Conservation (phyloP, 1,139 yeast genomes). For the Saccharomyces hybrid region DNA sequence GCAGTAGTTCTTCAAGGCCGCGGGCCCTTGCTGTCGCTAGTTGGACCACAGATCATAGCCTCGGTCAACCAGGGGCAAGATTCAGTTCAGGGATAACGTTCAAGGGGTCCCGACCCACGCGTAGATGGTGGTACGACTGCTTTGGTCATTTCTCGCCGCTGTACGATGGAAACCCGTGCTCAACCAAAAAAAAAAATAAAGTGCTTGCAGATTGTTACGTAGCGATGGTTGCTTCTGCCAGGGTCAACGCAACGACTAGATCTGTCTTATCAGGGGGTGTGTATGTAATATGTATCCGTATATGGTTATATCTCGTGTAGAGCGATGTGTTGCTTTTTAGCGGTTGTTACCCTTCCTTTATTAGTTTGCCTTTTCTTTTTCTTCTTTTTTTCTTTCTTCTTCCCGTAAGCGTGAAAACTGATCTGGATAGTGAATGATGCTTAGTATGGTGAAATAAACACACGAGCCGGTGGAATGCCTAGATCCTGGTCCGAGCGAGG, state of each 20-base stretch:
- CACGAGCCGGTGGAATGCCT: background rate
- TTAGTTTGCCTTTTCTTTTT: background rate
- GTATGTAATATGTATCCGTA: background rate
- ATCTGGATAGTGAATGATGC: background rate
- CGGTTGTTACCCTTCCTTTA: background rate
- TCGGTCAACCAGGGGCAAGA: background rate
- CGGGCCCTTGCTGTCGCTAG: background rate
- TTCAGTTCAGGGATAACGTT: background rate
- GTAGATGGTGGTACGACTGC: background rate
- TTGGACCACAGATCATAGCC: no score
- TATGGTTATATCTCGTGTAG: background rate
- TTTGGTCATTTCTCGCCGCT: background rate
- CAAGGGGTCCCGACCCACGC: background rate
- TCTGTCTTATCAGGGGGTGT: background rate
- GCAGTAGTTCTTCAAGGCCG: background rate
- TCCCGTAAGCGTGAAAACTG: background rate
- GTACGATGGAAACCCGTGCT: background rate
- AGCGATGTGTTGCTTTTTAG: background rate
- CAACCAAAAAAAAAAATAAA: background rate
- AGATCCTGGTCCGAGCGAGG: background rate
- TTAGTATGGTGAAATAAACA: slow-evolving; percentile 1
- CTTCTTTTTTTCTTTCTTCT: background rate
- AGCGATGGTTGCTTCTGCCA: no score
- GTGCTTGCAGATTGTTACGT: background rate
- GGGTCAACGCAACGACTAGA: no score